Base-by-base conservation (phyloP, 441 rosid genomes). In the Pelargonium fulgidum region DNA sequence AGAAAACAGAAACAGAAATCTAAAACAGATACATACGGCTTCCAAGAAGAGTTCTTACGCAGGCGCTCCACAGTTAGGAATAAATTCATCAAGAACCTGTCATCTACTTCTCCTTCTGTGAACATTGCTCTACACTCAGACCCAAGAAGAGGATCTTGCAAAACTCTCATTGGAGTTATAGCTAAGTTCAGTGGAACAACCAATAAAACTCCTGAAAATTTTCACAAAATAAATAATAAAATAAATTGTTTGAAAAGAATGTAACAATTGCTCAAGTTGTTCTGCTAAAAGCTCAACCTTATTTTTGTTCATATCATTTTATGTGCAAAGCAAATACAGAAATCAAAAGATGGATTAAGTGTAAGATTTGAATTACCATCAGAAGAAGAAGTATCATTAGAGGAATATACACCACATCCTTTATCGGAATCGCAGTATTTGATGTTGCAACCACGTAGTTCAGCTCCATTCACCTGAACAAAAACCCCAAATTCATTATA, bases 121-220 rank as follows among this genome's bases (percentile, higher is more conserved):
- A 88, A 87, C 94, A 91, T 84, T 42, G 89, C 82, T 79, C 90
- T 84, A 74, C 96, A 93, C 54, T 89, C 92, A 24, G 90, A 87
- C 71, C 97, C 97, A 52, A 88, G 70, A 67, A 87, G 85, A 80
- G 98, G 92, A 72, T 93, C 98, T 81, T 93, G 94, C 78, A 93
- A 80, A 26, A 91, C 98, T 68, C 96, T 88, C 98, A 93, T 93
- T 1, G 98, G 98, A 47, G 98, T 91, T 72, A 93, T 91, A 20
- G 93, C 91, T 74, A 93, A 81, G 80, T 85, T 83, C 59, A 91
- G 86, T 7, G 97, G 96, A 83, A 88, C 94, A 73, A 86, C 87
- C 14, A 93, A 73, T 67, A 89, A 74, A 66, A 89, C 84, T 63
- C 91, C 98, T 89, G 90, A 70, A 39, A 69, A 42, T 22, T 61